Conservation (phyloP, 306 rosid genomes). For the Vigna radiata region DNA sequence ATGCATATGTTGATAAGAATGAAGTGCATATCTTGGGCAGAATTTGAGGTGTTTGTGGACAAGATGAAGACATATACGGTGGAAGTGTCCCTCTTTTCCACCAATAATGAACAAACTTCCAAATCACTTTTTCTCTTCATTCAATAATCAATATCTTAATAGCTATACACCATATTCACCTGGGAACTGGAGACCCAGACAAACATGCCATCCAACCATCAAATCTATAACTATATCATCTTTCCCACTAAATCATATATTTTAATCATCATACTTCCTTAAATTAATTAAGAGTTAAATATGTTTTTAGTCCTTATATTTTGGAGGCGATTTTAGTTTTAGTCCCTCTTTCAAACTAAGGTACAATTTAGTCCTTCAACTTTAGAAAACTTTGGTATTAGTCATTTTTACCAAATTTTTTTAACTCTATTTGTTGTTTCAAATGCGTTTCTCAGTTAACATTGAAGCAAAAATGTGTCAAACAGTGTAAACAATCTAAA, state of each 20-base stretch:
- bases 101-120: conserved; percentile 39
- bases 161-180: not conserved
- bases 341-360: too few species aligned
- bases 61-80: conserved; percentile 17
- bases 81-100: conserved; percentile 35
- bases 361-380: too few species aligned
- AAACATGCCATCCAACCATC: conserved; percentile 43
- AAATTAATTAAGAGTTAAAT: conserved; percentile 28
- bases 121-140: conserved; percentile 28
- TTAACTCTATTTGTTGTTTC: too few species aligned
- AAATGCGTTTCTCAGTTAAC: too few species aligned
- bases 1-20: not conserved
- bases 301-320: too few species aligned
- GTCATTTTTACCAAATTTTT: too few species aligned
- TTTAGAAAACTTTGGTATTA: too few species aligned
- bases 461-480: too few species aligned
- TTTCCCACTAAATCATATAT: conserved; percentile 31
- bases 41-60: conserved; percentile 41
- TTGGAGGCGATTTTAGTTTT: too few species aligned
- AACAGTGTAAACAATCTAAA: too few species aligned
- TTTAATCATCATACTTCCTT: conserved; percentile 7
- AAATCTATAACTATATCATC: not conserved
- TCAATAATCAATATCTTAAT: conserved; percentile 28
- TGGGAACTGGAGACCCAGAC: conserved; percentile 41
- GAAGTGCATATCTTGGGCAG: conserved; percentile 29